phyloP scores from a whole-genome alignment of 2,329 filamentous ascomycete species.

The Penicillium sumatraense region DNA sequence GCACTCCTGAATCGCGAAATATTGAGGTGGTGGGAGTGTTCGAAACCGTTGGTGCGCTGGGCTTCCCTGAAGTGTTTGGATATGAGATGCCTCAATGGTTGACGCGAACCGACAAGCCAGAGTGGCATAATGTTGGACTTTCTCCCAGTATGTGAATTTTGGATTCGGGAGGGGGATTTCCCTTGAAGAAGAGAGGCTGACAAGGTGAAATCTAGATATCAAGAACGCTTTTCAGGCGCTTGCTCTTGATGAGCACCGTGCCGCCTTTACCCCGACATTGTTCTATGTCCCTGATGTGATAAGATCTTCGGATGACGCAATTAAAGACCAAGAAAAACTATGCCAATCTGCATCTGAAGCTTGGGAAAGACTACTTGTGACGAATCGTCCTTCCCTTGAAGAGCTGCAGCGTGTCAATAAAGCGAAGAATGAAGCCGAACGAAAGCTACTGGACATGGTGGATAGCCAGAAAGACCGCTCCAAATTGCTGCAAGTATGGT shows the following conservation, averaged over 20 bases:
- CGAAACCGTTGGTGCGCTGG: background rate
- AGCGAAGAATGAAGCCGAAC: background rate
- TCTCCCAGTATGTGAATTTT: background rate
- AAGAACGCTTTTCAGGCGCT: conserved; percentile 5
- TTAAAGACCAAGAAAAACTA: background rate
- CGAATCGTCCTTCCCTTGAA: background rate
- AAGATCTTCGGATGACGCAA: background rate
- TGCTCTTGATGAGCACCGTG: conserved; percentile 4
- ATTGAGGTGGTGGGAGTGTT: background rate
- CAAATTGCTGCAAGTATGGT: background rate
- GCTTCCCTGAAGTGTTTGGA: conserved; percentile 1
- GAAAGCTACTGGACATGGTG: background rate
- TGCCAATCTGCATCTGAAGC: background rate
- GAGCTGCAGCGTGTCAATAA: background rate
- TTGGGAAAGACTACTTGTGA: background rate
- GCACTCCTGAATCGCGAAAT: background rate
- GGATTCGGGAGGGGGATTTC: background rate
- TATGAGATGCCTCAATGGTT: conserved; percentile 1
- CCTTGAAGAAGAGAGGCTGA: background rate
- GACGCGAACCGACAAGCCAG: background rate
- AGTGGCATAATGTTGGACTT: background rate
- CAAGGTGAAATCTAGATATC: too few relatives aligned
- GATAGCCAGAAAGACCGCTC: conserved; percentile 1
- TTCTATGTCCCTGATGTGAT: background rate
- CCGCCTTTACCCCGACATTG: background rate